Evolutionary conservation across 2,329 filamentous ascomycete species (phyloP).

Genomic region (Trichoderma koningiopsis): DNA sequence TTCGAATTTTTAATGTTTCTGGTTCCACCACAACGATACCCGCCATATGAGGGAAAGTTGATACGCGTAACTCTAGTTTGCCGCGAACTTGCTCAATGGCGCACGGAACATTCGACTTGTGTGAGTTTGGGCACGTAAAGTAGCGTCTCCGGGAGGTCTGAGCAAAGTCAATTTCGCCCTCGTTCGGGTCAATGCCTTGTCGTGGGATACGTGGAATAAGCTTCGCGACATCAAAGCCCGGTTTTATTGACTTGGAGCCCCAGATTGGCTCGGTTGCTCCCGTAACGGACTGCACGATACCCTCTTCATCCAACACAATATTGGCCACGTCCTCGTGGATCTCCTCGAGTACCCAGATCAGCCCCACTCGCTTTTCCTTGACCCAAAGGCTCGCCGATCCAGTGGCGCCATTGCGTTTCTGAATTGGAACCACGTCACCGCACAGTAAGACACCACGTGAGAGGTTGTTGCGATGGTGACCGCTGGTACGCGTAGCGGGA

Average conservation of each 20-base stretch:
- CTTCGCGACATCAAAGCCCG: conserved; percentile 73
- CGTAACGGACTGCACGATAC: conserved; percentile 66
- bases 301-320: conserved; percentile 75
- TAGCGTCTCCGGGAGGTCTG: conserved; percentile 71
- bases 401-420: conserved; percentile 88
- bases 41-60: conserved; percentile 95
- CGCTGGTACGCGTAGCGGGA: conserved; percentile 55
- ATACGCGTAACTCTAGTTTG: conserved; percentile 75
- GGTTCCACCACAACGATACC: conserved; percentile 94
- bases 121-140: conserved; percentile 81
- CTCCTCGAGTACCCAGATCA: conserved; percentile 98
- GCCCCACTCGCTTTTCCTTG: conserved; percentile 89
- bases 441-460: conserved; percentile 90
- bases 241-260: conserved; percentile 67
- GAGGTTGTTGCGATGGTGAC: conserved; percentile 70
- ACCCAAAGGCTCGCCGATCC: conserved; percentile 97
- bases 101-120: conserved; percentile 79
- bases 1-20: conserved; percentile 75
- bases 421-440: conserved; percentile 96
- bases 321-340: conserved; percentile 91
- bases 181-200: conserved; percentile 68
- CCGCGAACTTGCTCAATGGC: conserved; percentile 74
- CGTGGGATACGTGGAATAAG: conserved; percentile 83
- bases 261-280: conserved; percentile 88
- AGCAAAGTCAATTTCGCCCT: conserved; percentile 75